Base-by-base conservation (phyloP, 805 yeast genomes). In the Candida pini region DNA sequence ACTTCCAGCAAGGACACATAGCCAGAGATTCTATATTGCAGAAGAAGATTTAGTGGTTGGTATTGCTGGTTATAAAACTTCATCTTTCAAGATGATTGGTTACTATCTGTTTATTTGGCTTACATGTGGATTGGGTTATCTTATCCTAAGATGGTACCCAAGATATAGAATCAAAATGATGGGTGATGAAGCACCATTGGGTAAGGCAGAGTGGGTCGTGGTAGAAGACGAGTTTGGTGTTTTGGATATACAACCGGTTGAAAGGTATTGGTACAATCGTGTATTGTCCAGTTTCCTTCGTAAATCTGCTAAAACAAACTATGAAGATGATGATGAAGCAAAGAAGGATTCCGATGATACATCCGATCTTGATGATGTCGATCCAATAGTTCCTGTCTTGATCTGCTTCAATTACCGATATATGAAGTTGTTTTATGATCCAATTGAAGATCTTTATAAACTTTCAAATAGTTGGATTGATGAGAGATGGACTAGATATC, bases 1-100 rank as follows among this genome's bases (percentile, higher is more conserved):
- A 28, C 54, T 55, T 35, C 60, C 62, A 4, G 69, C 83, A 0
- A 58, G 45, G 9, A 58, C 69, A 32, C 64, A 63, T 36, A 71
- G 68, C 45, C 99, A 92, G 60, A 69, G 96, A 38, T 87, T 84
- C 57, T 92, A 90, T 57, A 73, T 92, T 41, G 89, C 96, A 0
- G 97, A 92, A 56, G 98, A 92, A 55, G 99, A 92, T 63, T 65
- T 92, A 51, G 90, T 90, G 9, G 74, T 92, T 40, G 96, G 95
- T 41, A 83, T 92, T 42, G 98, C 97, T 0, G 97, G 97, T 4
- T 92, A 85, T 57, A 59, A 59, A 35, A 73, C 78, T 12, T 72
- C 79, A 9, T 51, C 51, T 31, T 35, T 68, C 44, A 73, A 78
- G 41, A 49, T 60, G 4, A 26, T 62, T 0, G 12, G 71, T 1